Conservation (phyloP, 1,284 basidiomycete species). For the Cryptococcus jaspeensis region DNA sequence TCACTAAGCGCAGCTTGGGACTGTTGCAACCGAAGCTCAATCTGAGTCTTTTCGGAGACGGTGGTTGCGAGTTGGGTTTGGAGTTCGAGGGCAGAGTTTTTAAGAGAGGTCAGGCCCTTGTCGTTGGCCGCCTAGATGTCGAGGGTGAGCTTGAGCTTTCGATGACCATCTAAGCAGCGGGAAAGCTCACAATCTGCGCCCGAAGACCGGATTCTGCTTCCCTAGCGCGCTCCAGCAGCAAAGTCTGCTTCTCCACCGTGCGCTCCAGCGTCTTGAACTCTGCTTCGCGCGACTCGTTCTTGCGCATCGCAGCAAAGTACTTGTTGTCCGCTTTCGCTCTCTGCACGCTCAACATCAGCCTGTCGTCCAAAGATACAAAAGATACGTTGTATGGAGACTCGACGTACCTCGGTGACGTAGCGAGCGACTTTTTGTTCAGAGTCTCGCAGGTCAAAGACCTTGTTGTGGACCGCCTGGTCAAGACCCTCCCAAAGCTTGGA, state of each 20-base stretch:
- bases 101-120: constrained; percentile 54
- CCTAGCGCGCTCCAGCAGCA: constrained; percentile 67
- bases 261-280: constrained; percentile 70
- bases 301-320: constrained; percentile 85
- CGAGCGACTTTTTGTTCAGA: constrained; percentile 75
- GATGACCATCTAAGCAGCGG: background rate
- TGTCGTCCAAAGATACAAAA: background rate
- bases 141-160: too few species aligned
- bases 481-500: constrained; percentile 85
- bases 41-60: constrained; percentile 38
- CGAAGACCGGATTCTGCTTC: constrained; percentile 65
- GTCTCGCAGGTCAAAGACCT: constrained; percentile 74
- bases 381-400: background rate
- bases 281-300: constrained; percentile 76
- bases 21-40: constrained; percentile 37
- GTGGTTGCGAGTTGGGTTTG: constrained; percentile 53
- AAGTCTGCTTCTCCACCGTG: constrained; percentile 73
- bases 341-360: constrained; percentile 44
- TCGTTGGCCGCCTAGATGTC: constrained; percentile 57
- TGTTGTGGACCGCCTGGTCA: constrained; percentile 76
- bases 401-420: constrained; percentile 61
- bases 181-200: constrained; percentile 59
- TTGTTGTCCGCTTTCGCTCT: constrained; percentile 95
- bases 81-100: constrained; percentile 52
- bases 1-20: constrained; percentile 52